A percentile compares a stretch with the other conserved stretches of the same genome.
Evolutionary conservation across 495 filamentous ascomycete species (phyloP).

Genomic region (Extremus antarcticus): DNA sequence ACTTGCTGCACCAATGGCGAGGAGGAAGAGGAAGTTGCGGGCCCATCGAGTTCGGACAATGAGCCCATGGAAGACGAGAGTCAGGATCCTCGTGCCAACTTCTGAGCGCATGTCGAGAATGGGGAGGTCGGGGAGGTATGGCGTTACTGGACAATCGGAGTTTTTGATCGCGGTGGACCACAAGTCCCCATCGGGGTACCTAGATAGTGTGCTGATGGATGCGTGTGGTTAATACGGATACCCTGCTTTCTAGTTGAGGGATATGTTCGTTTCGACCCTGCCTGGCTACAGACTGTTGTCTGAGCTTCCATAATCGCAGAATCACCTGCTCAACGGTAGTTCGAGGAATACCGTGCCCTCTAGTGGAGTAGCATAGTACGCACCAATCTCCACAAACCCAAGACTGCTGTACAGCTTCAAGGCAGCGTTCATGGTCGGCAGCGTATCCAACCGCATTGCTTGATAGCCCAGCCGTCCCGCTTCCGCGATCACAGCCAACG

Average conservation of each 20-base stretch:
- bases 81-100: too few relatives aligned
- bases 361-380: constrained; percentile 49
- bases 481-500: constrained; percentile 33
- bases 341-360: constrained; percentile 35
- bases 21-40: constrained; percentile 40
- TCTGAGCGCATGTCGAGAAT: too few relatives aligned
- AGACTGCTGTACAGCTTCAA: constrained; percentile 38
- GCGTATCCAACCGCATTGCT: constrained; percentile 48
- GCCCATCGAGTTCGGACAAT: too few relatives aligned
- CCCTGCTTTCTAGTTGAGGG: neutral
- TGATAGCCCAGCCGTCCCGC: constrained; percentile 41
- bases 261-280: too few relatives aligned
- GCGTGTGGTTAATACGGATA: neutral
- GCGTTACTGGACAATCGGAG: neutral
- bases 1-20: constrained; percentile 41
- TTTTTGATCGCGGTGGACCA: neutral
- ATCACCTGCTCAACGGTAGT: neutral
- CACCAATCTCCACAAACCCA: constrained; percentile 43
- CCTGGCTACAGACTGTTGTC: too few relatives aligned
- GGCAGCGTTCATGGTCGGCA: constrained; percentile 45
- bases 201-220: neutral
- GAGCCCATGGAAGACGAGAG: too few relatives aligned
- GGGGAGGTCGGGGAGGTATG: neutral
- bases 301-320: neutral
- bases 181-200: neutral